Evolutionary conservation across 2,329 filamentous ascomycete species (phyloP).

Genomic region (Penicillium sumatraense): DNA sequence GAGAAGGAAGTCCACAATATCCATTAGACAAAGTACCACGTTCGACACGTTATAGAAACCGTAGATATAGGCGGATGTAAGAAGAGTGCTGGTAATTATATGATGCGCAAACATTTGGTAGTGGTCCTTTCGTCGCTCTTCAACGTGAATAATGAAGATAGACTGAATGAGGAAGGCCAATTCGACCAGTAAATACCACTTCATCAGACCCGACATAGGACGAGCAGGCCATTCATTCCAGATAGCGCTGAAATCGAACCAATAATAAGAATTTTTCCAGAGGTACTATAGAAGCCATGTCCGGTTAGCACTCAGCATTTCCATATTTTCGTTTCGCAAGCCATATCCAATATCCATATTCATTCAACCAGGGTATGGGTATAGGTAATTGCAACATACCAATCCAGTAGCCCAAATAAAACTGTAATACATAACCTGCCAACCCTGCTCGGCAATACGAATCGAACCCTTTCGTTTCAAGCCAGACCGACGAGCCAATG

Average conservation of each 20-base stretch:
- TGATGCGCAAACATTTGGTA: slow-evolving; percentile 96
- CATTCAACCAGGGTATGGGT: too few species aligned
- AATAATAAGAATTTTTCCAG: slow-evolving; percentile 77
- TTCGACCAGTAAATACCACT: slow-evolving; percentile 88
- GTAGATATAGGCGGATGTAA: slow-evolving; percentile 83
- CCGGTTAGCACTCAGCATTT: too few species aligned
- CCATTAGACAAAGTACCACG: slow-evolving; percentile 89
- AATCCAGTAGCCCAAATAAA: slow-evolving; percentile 83
- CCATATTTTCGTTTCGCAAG: too few species aligned
- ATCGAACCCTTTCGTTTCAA: slow-evolving; percentile 78
- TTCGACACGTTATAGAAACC: slow-evolving; percentile 86
- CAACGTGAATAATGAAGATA: slow-evolving; percentile 90
- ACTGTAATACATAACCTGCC: slow-evolving; percentile 82
- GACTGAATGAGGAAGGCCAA: slow-evolving; percentile 94
- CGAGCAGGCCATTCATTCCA: slow-evolving; percentile 86
- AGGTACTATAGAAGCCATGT: slow-evolving; percentile 67
- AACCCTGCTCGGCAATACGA: slow-evolving; percentile 92
- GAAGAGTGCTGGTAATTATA: slow-evolving; percentile 81
- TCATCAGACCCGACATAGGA: slow-evolving; percentile 74
- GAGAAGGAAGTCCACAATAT: slow-evolving; percentile 85
- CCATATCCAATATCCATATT: too few species aligned
- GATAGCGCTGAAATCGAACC: slow-evolving; percentile 73
- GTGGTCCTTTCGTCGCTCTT: slow-evolving; percentile 92
- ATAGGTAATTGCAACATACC: too few species aligned
- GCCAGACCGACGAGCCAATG: slow-evolving; percentile 73